Percentiles rank a stretch among this genome's conserved stretches.
Conservation (phyloP, 1,139 yeast species). For the Pichia sp. region DNA sequence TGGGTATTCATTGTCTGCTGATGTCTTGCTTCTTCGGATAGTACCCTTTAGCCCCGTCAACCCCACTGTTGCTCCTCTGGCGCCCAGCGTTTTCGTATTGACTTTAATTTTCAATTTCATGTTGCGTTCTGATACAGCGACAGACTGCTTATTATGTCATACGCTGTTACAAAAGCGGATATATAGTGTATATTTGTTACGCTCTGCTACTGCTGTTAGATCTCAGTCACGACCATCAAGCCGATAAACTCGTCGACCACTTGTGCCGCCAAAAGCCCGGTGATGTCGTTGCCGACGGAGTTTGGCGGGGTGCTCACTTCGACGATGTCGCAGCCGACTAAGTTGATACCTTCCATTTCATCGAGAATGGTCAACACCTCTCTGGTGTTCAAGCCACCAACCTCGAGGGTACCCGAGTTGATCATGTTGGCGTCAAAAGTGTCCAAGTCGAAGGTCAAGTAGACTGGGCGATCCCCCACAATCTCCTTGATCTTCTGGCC, state of each 20-base stretch:
- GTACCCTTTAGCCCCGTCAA: background rate
- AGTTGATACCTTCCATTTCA: slow-evolving; percentile 45
- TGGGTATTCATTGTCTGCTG: background rate
- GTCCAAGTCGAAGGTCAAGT: slow-evolving; percentile 51
- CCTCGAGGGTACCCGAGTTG: slow-evolving; percentile 55
- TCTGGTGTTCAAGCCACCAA: slow-evolving; percentile 50
- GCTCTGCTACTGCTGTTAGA: slow-evolving; percentile 1
- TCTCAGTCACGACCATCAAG: slow-evolving; percentile 35
- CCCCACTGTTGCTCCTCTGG: background rate
- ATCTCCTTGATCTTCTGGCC: slow-evolving; percentile 34
- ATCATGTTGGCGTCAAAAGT: slow-evolving; percentile 53
- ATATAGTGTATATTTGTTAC: background rate
- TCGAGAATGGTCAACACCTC: slow-evolving; percentile 47
- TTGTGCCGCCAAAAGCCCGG: slow-evolving; percentile 51
- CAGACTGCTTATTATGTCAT: background rate
- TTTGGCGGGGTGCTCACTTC: slow-evolving; percentile 56
- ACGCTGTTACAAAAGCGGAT: background rate
- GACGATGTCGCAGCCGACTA: slow-evolving; percentile 56
- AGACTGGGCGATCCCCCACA: slow-evolving; percentile 40
- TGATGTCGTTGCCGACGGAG: slow-evolving; percentile 42
- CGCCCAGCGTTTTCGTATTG: no score
- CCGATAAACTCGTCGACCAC: slow-evolving; percentile 49
- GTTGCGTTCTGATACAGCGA: background rate
- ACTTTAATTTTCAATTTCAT: background rate
- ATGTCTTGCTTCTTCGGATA: background rate